Evolutionary conservation across 176 grass and related monocot genomes (phyloP).

Genomic region (Triticum monococcum): DNA sequence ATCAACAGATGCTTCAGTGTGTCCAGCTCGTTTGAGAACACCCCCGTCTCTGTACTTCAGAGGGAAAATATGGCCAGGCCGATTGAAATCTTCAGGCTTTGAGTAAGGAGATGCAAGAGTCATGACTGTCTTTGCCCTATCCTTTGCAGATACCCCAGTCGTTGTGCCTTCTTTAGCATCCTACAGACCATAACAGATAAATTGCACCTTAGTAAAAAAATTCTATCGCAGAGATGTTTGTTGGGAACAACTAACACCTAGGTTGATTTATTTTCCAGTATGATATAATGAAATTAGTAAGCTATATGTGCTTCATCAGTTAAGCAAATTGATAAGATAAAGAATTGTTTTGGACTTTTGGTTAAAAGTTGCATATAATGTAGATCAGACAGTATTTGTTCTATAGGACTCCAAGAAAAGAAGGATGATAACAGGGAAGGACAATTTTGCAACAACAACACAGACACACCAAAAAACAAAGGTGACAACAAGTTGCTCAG

Average conservation of each 20-base stretch:
- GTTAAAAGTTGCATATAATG: not conserved
- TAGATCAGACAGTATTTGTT: not conserved
- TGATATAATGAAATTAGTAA: constrained; percentile 2
- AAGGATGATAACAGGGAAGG: not conserved
- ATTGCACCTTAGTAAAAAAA: constrained; percentile 8
- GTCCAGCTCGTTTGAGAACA: constrained; percentile 89
- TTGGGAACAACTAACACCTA: not conserved
- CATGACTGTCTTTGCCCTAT: constrained; percentile 72
- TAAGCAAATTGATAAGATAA: not conserved
- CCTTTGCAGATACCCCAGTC: constrained; percentile 85
- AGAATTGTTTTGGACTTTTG: not conserved
- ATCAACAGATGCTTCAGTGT: constrained; percentile 88
- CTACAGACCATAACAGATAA: constrained; percentile 35
- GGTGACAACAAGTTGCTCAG: not conserved
- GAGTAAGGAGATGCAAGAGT: constrained; percentile 70
- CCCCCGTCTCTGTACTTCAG: constrained; percentile 88
- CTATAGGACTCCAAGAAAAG: not conserved
- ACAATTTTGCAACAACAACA: not conserved
- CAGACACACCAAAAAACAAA: not conserved
- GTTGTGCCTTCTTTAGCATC: constrained; percentile 87
- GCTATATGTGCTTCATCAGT: not conserved
- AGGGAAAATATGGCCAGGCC: constrained; percentile 93
- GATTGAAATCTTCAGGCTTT: constrained; percentile 73
- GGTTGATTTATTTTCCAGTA: not conserved
- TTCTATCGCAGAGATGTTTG: not conserved